Evolutionary conservation across 129 eudicot genomes (phyloP), one percentile per base, ranked within the genome.

Genomic region (Tagetes patula): DNA sequence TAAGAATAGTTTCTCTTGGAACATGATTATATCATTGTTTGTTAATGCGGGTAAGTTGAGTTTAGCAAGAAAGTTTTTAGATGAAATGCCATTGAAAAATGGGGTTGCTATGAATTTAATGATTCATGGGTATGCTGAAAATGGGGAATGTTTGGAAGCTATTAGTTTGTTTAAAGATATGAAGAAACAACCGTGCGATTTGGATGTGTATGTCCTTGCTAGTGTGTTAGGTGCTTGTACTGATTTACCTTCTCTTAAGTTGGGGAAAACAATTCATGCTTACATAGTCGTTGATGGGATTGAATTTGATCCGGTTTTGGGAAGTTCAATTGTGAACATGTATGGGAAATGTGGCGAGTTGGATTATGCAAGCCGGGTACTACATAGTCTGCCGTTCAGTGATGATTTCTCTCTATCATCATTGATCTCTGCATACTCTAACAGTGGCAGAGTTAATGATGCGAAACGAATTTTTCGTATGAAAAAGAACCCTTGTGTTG

Each of bases 311-410:
- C 45, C 83, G 0, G 91, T 86, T 4, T 84, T 94, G 48, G 93
- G 83, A 40, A 87, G 97, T 77, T 84, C 99, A 39, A 83, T 90
- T 30, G 88, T 90, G 8, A 90, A 94, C 68, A 74, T 94, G 91
- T 94, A 94, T 36, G 92, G 96, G 32, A 94, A 94, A 77, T 88
- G 94, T 70, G 86, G 99, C 13, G 97, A 88, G 80, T 73, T 94
- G 76, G 87, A 83, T 69, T 77, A 67, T 49, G 99, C 99, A 10
- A 79, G 79, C 32, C 63, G 64, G 36, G 77, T 88, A 7, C 32
- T 88, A 46, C 37, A 65, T 43, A 54, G 36, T 39, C 70, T 86
- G 84, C 69, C 68, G 12, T 61, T 75, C 40, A 73, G 76, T 0
- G 96, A 94, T 81, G 91, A 90, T 67, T 84, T 84, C 71, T 90